Conservation (phyloP, 2,329 filamentous ascomycete species). For the Pestalotiopsis sp. region DNA sequence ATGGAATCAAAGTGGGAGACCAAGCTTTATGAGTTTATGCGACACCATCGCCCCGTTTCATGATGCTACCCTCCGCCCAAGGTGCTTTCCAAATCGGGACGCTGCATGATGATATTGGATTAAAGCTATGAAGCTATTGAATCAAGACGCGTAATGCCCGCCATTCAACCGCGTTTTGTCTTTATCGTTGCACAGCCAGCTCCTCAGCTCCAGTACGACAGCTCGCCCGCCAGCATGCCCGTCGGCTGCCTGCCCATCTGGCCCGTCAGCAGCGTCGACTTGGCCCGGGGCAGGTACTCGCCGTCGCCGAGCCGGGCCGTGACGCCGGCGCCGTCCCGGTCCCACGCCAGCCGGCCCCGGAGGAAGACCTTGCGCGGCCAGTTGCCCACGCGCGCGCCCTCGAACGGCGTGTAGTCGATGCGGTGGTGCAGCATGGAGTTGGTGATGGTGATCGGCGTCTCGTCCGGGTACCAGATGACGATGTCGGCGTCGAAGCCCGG, state of each 20-base stretch:
- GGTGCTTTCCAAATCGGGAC: not conserved
- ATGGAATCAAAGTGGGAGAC: not conserved
- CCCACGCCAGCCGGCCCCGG: constrained; percentile 15
- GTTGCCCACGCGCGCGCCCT: constrained; percentile 19
- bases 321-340: constrained; percentile 14
- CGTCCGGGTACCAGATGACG: constrained; percentile 19
- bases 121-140: not conserved
- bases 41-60: not conserved
- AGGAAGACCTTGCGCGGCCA: constrained; percentile 20
- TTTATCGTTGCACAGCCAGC: not conserved
- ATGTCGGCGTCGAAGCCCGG: constrained; percentile 21
- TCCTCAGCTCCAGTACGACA: constrained; percentile 8
- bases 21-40: not conserved
- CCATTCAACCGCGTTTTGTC: not conserved
- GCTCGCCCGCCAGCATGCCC: constrained; percentile 12
- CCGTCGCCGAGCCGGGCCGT: constrained; percentile 13
- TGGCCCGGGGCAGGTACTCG: constrained; percentile 12
- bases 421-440: constrained; percentile 19
- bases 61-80: not conserved
- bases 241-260: constrained; percentile 13
- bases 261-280: constrained; percentile 14
- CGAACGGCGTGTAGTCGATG: constrained; percentile 22
- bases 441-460: constrained; percentile 16
- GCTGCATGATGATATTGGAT: not conserved
- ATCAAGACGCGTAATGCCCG: not conserved